Base-by-base conservation (phyloP, 2,329 filamentous ascomycete genomes). In the Colletotrichum plurivorum region DNA sequence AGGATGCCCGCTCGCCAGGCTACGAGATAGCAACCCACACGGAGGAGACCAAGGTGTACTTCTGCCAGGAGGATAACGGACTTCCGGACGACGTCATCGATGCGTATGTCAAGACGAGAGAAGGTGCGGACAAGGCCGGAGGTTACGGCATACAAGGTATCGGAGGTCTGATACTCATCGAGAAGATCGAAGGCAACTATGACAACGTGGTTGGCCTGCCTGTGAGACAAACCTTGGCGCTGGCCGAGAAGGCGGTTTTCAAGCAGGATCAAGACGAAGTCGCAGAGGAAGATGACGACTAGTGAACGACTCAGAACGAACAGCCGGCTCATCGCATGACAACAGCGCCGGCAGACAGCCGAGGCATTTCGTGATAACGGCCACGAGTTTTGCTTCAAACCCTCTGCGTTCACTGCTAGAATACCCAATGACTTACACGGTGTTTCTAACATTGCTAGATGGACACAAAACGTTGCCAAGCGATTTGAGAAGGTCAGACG, bases 151-250 rank as follows among this genome's bases (percentile, higher is more conserved):
- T 99, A 61, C 96, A 99, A 81, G 96, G 95, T 0, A 84, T 95
- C 12, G 96, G 93, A 1, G 92, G 93, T 9, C 90, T 98, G 78
- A 85, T 99, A 69, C 81, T 99, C 66, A 90, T 99, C 13, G 94
- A 98, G 79, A 92, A 88, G 79, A 93, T 99, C 72, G 93, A 97
- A 72, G 96, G 96, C 12, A 90, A 90, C 63, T 93, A 94, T 75
- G 96, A 99, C 84, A 98, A 98, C 79, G 96, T 98, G 1, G 91
- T 99, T 31, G 96, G 96, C 0, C 79, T 99, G 79, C 96, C 96
- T 8, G 85, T 98, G 72, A 88, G 94, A 74, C 88, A 89, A 73
- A 93, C 91, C 13, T 78, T 99, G 78, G 89, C 90, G 77, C 80
- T 98, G 75, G 96, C 97, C 69, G 95, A 98, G 83, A 93, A 91